Evolutionary conservation across 1,284 basidiomycete genomes (phyloP).

Genomic region (Rhodotorula sp.): DNA sequence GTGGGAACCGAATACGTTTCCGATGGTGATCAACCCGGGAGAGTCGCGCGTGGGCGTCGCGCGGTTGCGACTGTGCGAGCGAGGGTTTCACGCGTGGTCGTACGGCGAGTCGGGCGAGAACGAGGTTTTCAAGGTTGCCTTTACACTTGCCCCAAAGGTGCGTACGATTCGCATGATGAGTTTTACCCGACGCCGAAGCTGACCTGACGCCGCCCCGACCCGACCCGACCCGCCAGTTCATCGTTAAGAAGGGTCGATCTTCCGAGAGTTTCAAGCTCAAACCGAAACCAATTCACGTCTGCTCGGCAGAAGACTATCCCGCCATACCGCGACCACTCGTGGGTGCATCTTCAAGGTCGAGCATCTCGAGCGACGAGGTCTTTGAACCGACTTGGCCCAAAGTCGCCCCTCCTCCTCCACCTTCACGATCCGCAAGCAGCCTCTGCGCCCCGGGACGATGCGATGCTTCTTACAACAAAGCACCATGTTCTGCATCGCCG

Average conservation of each 20-base stretch:
- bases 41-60: neutral
- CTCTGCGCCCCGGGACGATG: neutral
- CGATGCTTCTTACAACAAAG: neutral
- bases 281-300: conserved; percentile 1
- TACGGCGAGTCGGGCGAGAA: conserved; percentile 38
- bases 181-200: neutral
- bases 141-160: conserved; percentile 26
- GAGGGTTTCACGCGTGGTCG: conserved; percentile 21
- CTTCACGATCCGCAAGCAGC: neutral
- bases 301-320: conserved; percentile 2
- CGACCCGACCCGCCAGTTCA: conserved; percentile 8
- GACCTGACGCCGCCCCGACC: neutral
- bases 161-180: neutral
- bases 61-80: neutral
- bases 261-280: conserved; percentile 14
- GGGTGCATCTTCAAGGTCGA: neutral
- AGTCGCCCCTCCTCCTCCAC: neutral
- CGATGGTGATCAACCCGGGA: neutral
- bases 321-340: conserved; percentile 2
- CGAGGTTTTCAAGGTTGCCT: conserved; percentile 9
- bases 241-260: conserved; percentile 10
- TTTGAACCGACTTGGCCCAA: neutral
- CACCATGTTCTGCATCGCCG: neutral
- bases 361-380: neutral
- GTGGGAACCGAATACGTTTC: neutral